Conservation (phyloP, 805 yeast genomes). For the Hemisphaericaspora nanyangensis region DNA sequence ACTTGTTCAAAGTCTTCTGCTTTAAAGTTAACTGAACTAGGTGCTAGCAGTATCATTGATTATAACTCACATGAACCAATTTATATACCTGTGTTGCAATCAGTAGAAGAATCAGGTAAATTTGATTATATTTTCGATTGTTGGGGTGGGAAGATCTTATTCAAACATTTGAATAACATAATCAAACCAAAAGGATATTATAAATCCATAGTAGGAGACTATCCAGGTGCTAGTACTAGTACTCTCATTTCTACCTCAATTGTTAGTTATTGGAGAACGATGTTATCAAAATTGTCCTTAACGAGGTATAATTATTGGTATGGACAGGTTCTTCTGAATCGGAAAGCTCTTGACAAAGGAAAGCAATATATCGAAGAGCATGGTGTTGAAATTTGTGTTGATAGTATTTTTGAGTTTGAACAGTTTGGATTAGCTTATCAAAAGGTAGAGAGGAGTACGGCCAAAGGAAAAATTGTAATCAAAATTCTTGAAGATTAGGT, state of each 20-base stretch:
- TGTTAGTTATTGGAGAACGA: background rate
- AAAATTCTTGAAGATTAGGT: no score
- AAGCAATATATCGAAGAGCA: slow-evolving; percentile 44
- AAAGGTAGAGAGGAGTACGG: slow-evolving; percentile 41
- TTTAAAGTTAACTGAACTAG: slow-evolving; percentile 41
- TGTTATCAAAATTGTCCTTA: no score
- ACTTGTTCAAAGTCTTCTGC: slow-evolving; percentile 51
- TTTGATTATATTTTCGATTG: slow-evolving; percentile 66
- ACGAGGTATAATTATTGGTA: no score
- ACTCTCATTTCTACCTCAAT: background rate
- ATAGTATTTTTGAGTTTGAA: slow-evolving; percentile 47
- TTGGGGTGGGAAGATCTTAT: slow-evolving; percentile 54
- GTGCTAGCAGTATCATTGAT: slow-evolving; percentile 58
- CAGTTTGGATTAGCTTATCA: slow-evolving; percentile 51
- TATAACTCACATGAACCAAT: slow-evolving; percentile 44
- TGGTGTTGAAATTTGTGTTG: slow-evolving; percentile 45
- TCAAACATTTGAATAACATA: slow-evolving; percentile 36
- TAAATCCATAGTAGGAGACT: slow-evolving; percentile 57
- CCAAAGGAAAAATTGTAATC: slow-evolving; percentile 68
- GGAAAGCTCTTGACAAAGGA: slow-evolving; percentile 20
- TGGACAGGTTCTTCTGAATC: no score
- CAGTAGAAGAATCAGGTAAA: slow-evolving; percentile 28
- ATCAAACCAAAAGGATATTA: slow-evolving; percentile 50
- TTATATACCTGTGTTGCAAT: slow-evolving; percentile 29
- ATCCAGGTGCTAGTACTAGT: slow-evolving; percentile 8